These are phyloP conservation scores for Melanogaster broomeanus DNA, from an alignment of 768 basidiomycete genomes.

Conservation along the genomic window DNA sequence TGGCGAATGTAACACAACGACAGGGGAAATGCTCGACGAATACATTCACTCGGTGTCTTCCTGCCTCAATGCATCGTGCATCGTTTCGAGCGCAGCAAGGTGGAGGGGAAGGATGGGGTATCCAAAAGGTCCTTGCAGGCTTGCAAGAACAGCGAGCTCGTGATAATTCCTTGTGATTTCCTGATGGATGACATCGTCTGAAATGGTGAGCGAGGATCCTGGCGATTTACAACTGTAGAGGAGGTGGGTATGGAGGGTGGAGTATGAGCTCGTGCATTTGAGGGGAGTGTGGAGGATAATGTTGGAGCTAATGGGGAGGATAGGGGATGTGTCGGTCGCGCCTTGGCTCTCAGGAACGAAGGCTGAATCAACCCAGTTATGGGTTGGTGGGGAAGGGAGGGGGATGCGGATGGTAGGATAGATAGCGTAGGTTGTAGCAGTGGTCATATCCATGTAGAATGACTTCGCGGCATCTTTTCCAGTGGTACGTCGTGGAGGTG, in stretches of 20 bases:
- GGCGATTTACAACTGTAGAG: slow-evolving; percentile 50
- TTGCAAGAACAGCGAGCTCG: slow-evolving; percentile 65
- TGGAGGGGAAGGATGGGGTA: slow-evolving; percentile 70
- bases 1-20: too few species aligned
- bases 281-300: slow-evolving; percentile 57
- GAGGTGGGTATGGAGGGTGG: slow-evolving; percentile 63
- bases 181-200: slow-evolving; percentile 35
- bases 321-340: slow-evolving; percentile 34
- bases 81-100: slow-evolving; percentile 68
- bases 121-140: slow-evolving; percentile 41
- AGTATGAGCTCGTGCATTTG: slow-evolving; percentile 41
- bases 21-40: too few species aligned
- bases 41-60: slow-evolving; percentile 22
- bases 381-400: slow-evolving; percentile 39
- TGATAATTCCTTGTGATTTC: slow-evolving; percentile 73
- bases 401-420: slow-evolving; percentile 45
- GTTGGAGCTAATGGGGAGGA: slow-evolving; percentile 59
- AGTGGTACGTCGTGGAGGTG: slow-evolving; percentile 28
- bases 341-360: slow-evolving; percentile 36
- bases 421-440: slow-evolving; percentile 51
- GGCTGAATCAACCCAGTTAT: slow-evolving; percentile 25
- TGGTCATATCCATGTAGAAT: slow-evolving; percentile 35
- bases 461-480: slow-evolving; percentile 34
- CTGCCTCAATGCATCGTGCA: slow-evolving; percentile 44
- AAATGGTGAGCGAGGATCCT: slow-evolving; percentile 37